Conservation (phyloP, 192 early-diverging fungal species). For the Paraglomus occultum region DNA sequence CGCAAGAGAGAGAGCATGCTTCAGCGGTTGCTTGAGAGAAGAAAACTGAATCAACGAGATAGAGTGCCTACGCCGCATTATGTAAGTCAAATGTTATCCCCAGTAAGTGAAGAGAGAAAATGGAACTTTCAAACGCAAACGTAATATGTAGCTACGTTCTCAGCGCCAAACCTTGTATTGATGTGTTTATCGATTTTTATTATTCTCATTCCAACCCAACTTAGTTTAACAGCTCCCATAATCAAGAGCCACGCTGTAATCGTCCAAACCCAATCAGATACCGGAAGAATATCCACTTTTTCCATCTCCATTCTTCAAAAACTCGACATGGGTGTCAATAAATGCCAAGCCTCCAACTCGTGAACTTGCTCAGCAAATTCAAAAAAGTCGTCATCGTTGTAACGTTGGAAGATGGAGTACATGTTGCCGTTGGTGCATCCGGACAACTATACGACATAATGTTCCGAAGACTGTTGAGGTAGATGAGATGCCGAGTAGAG, state of each 20-base stretch:
- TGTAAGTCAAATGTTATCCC: too few species aligned
- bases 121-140: constrained; percentile 9
- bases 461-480: constrained; percentile 99
- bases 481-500: constrained; percentile 97
- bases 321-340: constrained; percentile 70
- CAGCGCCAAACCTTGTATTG: background rate
- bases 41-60: too few species aligned
- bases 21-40: too few species aligned
- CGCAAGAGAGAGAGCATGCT: too few species aligned
- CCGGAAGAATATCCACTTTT: constrained; percentile 99
- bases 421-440: constrained; percentile 97
- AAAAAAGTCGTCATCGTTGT: constrained; percentile 88
- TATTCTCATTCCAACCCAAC: background rate
- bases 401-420: constrained; percentile 76
- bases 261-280: constrained; percentile 99
- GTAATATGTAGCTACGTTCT: background rate
- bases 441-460: constrained; percentile 98
- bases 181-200: background rate
- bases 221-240: constrained; percentile 94
- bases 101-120: constrained; percentile 34
- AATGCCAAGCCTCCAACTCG: constrained; percentile 98
- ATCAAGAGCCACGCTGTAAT: constrained; percentile 97
- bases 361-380: constrained; percentile 98
- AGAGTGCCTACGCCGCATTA: too few species aligned
- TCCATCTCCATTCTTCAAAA: constrained; percentile 98